These are phyloP conservation scores for Colletotrichum orbiculare DNA, from an alignment of 2,329 filamentous ascomycete species.

Conservation along the genomic window DNA sequence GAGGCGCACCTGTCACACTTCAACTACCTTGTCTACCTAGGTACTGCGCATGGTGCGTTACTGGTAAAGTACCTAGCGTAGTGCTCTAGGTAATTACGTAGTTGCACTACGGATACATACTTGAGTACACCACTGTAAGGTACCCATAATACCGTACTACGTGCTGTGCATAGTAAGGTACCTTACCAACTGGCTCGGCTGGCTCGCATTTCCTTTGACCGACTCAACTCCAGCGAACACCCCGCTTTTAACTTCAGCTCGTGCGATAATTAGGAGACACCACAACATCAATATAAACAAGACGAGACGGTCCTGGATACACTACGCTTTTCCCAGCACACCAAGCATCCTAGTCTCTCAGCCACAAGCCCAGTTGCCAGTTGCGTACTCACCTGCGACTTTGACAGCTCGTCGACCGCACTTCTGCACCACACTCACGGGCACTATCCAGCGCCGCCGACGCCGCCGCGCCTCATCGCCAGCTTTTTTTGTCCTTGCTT, in stretches of 20 bases:
- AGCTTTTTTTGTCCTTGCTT: constrained; percentile 19
- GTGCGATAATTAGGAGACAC: constrained; percentile 1
- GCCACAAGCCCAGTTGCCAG: constrained; percentile 28
- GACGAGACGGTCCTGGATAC: constrained; percentile 1
- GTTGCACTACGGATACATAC: too few species aligned
- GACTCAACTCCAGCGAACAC: constrained; percentile 1
- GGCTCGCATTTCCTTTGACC: constrained; percentile 1
- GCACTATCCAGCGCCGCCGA: constrained; percentile 18
- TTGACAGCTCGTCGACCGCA: constrained; percentile 28
- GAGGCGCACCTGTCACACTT: too few species aligned
- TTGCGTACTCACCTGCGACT: constrained; percentile 29
- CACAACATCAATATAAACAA: constrained; percentile 14
- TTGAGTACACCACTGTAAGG: too few species aligned
- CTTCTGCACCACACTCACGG: neutral
- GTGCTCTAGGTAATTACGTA: too few species aligned
- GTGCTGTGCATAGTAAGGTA: neutral
- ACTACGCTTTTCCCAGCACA: neutral
- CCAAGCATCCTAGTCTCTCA: constrained; percentile 12
- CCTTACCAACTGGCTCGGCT: constrained; percentile 14
- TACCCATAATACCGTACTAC: neutral
- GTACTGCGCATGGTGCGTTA: too few species aligned
- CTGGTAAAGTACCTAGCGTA: too few species aligned
- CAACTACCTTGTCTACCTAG: too few species aligned
- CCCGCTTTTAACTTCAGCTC: constrained; percentile 15
- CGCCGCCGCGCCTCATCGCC: constrained; percentile 1